phyloP scores from a whole-genome alignment of 441 rosid species.

The Populus tomentosa region DNA sequence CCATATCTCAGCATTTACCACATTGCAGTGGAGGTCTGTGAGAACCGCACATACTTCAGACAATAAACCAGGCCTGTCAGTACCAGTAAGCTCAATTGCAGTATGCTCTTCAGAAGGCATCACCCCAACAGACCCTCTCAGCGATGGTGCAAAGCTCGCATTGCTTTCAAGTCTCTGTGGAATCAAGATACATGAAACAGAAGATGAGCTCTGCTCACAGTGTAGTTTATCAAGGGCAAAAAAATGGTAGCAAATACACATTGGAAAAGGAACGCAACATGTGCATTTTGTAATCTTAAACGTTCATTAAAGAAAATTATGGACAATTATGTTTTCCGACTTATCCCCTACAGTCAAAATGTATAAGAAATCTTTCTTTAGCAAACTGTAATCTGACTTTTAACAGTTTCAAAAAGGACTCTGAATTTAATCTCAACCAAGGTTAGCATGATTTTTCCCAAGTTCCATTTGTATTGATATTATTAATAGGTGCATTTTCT shows the following conservation, averaged over 20 bases:
- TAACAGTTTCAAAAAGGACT: neutral
- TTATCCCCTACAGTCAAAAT: neutral
- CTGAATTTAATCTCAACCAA: neutral
- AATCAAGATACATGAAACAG: slow-evolving; percentile 10
- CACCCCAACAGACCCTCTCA: slow-evolving; percentile 75
- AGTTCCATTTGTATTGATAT: neutral
- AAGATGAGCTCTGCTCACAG: neutral
- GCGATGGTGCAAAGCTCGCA: slow-evolving; percentile 54
- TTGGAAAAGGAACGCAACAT: neutral
- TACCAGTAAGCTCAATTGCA: slow-evolving; percentile 77
- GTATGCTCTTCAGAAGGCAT: slow-evolving; percentile 81
- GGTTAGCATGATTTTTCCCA: neutral
- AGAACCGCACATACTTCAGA: slow-evolving; percentile 92
- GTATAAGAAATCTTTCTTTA: neutral
- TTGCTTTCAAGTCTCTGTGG: slow-evolving; percentile 73
- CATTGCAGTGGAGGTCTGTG: slow-evolving; percentile 72
- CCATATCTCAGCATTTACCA: slow-evolving; percentile 91
- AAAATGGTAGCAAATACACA: neutral
- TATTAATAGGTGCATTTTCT: neutral
- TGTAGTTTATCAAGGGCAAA: neutral
- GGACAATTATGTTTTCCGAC: neutral
- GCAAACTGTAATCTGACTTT: neutral
- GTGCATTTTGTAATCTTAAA: neutral
- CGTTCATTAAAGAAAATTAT: neutral
- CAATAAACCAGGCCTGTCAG: slow-evolving; percentile 85